A percentile compares a stretch with the other conserved stretches of the same genome.
phyloP scores from a whole-genome alignment of 2,329 filamentous ascomycete genomes.

The Pseudogymnoascus destructans region DNA sequence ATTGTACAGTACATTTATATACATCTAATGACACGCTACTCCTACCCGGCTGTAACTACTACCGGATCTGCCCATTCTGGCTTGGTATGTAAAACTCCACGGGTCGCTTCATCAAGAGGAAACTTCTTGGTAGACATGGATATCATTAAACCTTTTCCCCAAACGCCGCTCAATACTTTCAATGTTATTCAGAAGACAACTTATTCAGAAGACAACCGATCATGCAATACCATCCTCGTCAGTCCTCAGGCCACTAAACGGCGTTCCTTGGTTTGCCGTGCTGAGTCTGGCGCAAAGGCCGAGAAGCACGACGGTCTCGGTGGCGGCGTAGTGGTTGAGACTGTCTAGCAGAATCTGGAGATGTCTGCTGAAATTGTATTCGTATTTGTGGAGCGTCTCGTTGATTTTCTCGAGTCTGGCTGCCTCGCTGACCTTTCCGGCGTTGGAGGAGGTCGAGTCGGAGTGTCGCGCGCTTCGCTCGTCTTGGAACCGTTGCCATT shows the following conservation, averaged over 20 bases:
- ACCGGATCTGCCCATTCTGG: neutral
- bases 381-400: slow-evolving; percentile 81
- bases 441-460: slow-evolving; percentile 19
- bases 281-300: slow-evolving; percentile 75
- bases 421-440: slow-evolving; percentile 15
- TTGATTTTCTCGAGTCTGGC: slow-evolving; percentile 39
- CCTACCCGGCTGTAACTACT: neutral
- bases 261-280: slow-evolving; percentile 65
- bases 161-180: slow-evolving; percentile 5
- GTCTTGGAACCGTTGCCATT: slow-evolving; percentile 46
- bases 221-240: slow-evolving; percentile 37
- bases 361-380: slow-evolving; percentile 83
- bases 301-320: slow-evolving; percentile 86
- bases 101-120: slow-evolving; percentile 1
- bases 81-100: neutral
- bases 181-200: neutral
- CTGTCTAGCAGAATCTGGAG: slow-evolving; percentile 89
- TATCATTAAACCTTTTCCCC: slow-evolving; percentile 3
- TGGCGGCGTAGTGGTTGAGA: slow-evolving; percentile 92
- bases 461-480: slow-evolving; percentile 32
- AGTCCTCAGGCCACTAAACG: slow-evolving; percentile 45
- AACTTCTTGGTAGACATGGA: slow-evolving; percentile 8
- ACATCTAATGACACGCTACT: slow-evolving; percentile 7
- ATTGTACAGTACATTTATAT: slow-evolving; percentile 8
- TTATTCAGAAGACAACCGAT: neutral